Conservation (phyloP, 805 yeast species). For the Candida hungchunana region DNA sequence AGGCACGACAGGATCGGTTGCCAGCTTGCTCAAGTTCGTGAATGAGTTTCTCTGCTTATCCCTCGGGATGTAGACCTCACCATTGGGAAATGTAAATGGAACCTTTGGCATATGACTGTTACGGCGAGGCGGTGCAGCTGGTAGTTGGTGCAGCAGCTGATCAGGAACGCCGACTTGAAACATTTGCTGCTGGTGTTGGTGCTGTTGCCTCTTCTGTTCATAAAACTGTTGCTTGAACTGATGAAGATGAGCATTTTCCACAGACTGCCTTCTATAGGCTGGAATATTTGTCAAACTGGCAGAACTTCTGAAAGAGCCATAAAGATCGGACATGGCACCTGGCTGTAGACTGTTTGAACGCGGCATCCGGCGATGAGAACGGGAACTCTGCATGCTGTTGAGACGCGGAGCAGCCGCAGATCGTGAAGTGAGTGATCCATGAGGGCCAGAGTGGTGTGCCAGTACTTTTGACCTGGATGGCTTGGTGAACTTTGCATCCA, state of each 20-base stretch:
- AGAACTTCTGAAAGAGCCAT: constrained; percentile 9
- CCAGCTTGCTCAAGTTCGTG: constrained; percentile 12
- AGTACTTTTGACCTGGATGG: constrained; percentile 11
- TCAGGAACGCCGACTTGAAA: constrained; percentile 1
- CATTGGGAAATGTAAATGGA: constrained; percentile 28
- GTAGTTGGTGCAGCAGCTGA: not conserved
- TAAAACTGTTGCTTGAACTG: constrained; percentile 13
- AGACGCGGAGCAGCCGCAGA: not conserved
- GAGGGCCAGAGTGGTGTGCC: constrained; percentile 4
- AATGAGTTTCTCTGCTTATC: constrained; percentile 22
- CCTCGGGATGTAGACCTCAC: constrained; percentile 28
- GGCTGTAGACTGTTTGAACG: constrained; percentile 13
- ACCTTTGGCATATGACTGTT: constrained; percentile 16
- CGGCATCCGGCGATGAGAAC: not conserved
- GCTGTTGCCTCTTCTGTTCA: constrained; percentile 7
- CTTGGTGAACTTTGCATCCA: constrained; percentile 20
- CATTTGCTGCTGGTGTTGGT: constrained; percentile 8
- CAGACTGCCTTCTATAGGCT: constrained; percentile 8
- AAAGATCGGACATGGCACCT: constrained; percentile 2
- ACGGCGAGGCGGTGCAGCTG: constrained; percentile 8
- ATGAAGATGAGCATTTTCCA: constrained; percentile 8
- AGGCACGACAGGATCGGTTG: constrained; percentile 1
- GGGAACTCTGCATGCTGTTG: constrained; percentile 1
- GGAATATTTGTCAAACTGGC: constrained; percentile 4
- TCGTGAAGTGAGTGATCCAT: constrained; percentile 1